A percentile compares a stretch with the other conserved stretches of the same genome.
Conservation (phyloP, 2,329 filamentous ascomycete genomes). For the Pseudocercospora fuligena region DNA sequence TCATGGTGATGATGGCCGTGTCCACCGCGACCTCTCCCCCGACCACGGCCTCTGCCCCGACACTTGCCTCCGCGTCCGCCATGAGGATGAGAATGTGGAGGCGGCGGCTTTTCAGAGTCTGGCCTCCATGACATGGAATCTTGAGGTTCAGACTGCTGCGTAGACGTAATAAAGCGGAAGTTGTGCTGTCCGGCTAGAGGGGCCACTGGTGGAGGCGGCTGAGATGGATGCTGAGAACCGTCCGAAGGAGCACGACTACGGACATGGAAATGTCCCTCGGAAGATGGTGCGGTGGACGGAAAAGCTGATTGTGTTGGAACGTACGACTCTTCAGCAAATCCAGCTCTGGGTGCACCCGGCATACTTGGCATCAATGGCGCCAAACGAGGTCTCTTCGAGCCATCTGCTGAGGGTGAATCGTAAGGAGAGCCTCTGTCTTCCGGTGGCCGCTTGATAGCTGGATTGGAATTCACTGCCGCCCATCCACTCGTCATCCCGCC, state of each 20-base stretch:
- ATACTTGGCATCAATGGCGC: constrained; percentile 43
- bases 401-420: constrained; percentile 40
- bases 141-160: constrained; percentile 35
- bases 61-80: constrained; percentile 33
- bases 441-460: constrained; percentile 48
- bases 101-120: constrained; percentile 25
- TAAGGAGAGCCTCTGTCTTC: constrained; percentile 40
- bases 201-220: constrained; percentile 27
- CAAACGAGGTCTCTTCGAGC: constrained; percentile 53
- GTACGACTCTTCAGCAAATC: constrained; percentile 37
- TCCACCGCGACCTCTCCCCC: constrained; percentile 48
- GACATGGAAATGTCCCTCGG: constrained; percentile 16
- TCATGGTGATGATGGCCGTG: constrained; percentile 35
- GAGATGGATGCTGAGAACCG: constrained; percentile 37
- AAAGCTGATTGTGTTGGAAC: constrained; percentile 24
- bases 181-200: constrained; percentile 29
- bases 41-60: constrained; percentile 44
- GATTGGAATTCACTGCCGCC: constrained; percentile 51
- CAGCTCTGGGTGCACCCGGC: constrained; percentile 34
- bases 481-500: constrained; percentile 43
- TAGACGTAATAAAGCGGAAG: constrained; percentile 42
- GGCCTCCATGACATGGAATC: constrained; percentile 36
- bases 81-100: constrained; percentile 10
- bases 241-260: constrained; percentile 42
- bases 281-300: constrained; percentile 16